Base-by-base conservation (phyloP, 352 stramenopile genomes). In the Phytopythium delawarense region DNA sequence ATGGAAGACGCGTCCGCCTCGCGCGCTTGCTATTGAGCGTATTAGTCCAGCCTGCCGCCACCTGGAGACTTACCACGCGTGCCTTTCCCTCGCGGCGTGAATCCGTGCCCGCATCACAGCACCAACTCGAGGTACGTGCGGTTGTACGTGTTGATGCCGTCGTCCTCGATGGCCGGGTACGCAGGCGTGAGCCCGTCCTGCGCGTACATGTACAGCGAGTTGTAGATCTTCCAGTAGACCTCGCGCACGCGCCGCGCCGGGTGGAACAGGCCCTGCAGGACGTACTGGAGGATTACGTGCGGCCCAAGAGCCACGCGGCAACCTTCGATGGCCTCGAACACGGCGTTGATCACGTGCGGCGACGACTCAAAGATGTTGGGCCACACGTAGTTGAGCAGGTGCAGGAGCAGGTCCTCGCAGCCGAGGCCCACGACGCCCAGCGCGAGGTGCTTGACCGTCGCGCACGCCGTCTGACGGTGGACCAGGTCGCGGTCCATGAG, bases 201-300 rank as follows among this genome's bases (percentile, higher is more conserved):
- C 23, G 93, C 87, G 74, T 99, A 99, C 76, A 99, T 99, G 82
- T 99, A 99, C 20, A 99, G 83, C 64, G 96, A 98, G 76, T 99
- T 99, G 88, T 99, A 99, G 55, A 99, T 94, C 77, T 99, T 99
- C 98, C 97, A 99, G 74, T 99, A 99, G 30, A 99, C 96, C 69
- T 99, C 97, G 37, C 98, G 94, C 39, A 99, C 98, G 57, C 96
- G 96, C 16, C 97, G 84, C 32, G 98, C 97, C 20, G 98, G 97
- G 74, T 99, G 98, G 74, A 99, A 99, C 7, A 99, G 78, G 16
- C 97, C 98, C 67, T 99, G 97, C 11, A 99, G 70, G 48, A 97
- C 92, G 70, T 99, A 99, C 78, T 98, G 91, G 20, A 99, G 72
- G 61, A 99, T 89, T 9, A 98, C 75, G 62, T 97, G 95, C n/a